phyloP scores from a whole-genome alignment of 148 eudicot genomes.

The Heliamphora exappendiculata region DNA sequence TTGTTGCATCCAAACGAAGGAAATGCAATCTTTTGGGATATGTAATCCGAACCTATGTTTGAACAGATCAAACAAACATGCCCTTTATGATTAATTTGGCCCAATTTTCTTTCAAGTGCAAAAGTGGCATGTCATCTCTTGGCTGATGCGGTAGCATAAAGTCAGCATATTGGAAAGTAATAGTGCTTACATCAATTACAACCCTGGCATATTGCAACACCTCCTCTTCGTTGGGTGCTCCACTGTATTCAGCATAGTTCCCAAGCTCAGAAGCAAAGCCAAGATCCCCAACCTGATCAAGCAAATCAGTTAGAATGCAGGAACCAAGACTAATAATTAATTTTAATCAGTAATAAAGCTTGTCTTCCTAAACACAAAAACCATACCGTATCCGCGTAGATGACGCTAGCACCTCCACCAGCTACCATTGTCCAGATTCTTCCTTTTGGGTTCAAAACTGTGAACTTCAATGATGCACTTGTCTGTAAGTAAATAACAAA shows the following conservation, averaged over 20 bases:
- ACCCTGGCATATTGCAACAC: conserved; percentile 71
- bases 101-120: not conserved
- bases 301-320: not conserved
- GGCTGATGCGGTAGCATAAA: not conserved
- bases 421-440: conserved; percentile 84
- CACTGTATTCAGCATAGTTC: conserved; percentile 73
- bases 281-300: conserved; percentile 61
- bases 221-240: conserved; percentile 77
- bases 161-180: not conserved
- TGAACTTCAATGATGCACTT: conserved; percentile 73
- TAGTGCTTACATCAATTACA: conserved; percentile 52
- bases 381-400: conserved; percentile 63
- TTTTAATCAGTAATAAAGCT: not conserved
- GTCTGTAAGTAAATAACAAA: conserved; percentile 34
- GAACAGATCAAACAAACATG: too few relatives aligned
- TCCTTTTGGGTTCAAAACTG: conserved; percentile 66
- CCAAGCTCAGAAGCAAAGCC: conserved; percentile 72
- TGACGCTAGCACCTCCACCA: conserved; percentile 77
- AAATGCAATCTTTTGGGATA: too few relatives aligned
- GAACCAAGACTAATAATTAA: not conserved
- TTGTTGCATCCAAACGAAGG: too few relatives aligned
- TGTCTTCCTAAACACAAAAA: conserved; percentile 1
- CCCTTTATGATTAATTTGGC: not conserved
- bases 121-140: not conserved
- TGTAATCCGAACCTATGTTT: too few relatives aligned